phyloP scores from a whole-genome alignment of 306 rosid genomes.

The Trifolium dubium region DNA sequence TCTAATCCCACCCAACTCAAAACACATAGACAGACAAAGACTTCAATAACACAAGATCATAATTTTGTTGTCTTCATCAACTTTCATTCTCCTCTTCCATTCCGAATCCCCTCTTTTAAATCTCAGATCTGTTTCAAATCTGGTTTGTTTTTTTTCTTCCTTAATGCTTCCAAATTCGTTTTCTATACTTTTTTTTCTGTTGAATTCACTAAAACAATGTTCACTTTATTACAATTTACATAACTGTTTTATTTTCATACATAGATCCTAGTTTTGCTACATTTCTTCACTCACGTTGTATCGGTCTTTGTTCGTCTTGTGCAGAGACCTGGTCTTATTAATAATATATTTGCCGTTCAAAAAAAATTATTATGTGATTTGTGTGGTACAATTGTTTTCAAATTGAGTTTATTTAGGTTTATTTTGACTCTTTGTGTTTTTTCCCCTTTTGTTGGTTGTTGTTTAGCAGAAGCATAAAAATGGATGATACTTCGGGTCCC shows the following conservation, averaged over 20 bases:
- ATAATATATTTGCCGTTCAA: too few species aligned
- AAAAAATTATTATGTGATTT: too few species aligned
- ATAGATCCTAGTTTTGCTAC: background rate
- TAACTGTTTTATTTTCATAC: too few species aligned
- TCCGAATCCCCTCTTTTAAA: background rate
- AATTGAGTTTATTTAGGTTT: background rate
- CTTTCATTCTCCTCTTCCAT: too few species aligned
- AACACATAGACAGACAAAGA: too few species aligned
- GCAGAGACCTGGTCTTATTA: too few species aligned
- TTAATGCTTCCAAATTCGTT: too few species aligned
- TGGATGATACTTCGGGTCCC: slow-evolving; percentile 58
- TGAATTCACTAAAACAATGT: background rate
- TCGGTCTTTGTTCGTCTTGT: too few species aligned
- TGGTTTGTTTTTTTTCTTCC: background rate
- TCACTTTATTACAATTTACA: background rate
- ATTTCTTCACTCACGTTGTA: background rate
- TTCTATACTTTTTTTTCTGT: background rate
- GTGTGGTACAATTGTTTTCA: background rate
- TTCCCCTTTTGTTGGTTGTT: background rate
- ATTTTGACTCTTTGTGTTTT: too few species aligned
- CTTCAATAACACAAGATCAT: background rate
- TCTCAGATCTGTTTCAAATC: background rate
- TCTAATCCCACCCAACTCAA: background rate
- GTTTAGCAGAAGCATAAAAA: background rate
- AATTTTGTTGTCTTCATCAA: background rate